These are phyloP conservation scores for Triticum turgidum DNA, from an alignment of 176 grass and related monocot genomes.

Conservation along the genomic window DNA sequence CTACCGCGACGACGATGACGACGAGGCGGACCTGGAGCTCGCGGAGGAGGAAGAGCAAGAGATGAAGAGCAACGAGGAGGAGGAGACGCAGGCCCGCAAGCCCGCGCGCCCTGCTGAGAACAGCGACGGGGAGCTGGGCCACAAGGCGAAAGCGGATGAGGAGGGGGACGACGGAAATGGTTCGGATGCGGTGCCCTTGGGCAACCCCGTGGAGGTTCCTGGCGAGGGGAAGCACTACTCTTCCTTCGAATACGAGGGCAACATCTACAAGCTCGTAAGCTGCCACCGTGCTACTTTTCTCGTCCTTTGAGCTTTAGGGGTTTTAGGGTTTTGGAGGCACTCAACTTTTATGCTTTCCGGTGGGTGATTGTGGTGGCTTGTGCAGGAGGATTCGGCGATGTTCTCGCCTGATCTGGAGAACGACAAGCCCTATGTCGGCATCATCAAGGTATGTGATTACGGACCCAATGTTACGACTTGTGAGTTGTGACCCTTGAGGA, in stretches of 20 bases:
- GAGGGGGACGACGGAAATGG: conserved; percentile 35
- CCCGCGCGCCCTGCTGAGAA: conserved; percentile 22
- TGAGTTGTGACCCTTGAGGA: not conserved
- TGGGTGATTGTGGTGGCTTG: conserved; percentile 12
- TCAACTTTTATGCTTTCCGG: not conserved
- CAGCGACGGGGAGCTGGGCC: not conserved
- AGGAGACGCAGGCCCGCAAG: conserved; percentile 32
- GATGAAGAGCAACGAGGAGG: conserved; percentile 40
- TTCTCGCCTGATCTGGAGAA: conserved; percentile 62
- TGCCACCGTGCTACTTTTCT: not conserved
- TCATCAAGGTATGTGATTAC: conserved; percentile 65
- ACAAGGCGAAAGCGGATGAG: conserved; percentile 2
- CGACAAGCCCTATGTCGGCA: conserved; percentile 91
- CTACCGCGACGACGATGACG: conserved; percentile 9
- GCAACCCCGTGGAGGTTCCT: conserved; percentile 59
- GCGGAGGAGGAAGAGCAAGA: conserved; percentile 50
- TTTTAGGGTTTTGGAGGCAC: conserved; percentile 32
- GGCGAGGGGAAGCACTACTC: conserved; percentile 64
- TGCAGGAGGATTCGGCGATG: conserved; percentile 88
- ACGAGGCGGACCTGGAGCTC: conserved; percentile 40
- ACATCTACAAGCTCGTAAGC: conserved; percentile 74
- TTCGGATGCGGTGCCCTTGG: conserved; percentile 53
- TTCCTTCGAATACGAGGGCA: conserved; percentile 83
- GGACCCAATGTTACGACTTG: not conserved
- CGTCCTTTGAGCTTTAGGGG: not conserved